Base-by-base conservation (phyloP, 2,329 filamentous ascomycete species). In the Biscogniauxia mediterranea region DNA sequence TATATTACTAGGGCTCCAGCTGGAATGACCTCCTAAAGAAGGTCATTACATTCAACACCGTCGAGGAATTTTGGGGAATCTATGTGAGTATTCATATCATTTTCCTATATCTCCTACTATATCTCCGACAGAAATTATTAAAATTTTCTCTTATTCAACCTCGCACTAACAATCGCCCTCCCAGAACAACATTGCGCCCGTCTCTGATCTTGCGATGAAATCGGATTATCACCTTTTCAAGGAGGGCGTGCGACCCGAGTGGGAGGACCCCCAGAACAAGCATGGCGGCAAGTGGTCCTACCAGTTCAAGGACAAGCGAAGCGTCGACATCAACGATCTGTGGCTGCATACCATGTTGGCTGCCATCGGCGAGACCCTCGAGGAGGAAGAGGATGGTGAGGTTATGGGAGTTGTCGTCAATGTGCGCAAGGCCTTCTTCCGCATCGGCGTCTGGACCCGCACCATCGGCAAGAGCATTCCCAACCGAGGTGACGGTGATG, bases 191-290 rank as follows among this genome's bases (percentile, higher is more conserved):
- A 97, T 99, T 77, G 92, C 94, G 56, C 90, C 93, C 52, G 94
- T 96, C 70, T 97, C 94, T 70, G 93, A 98, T 73, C 89, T 99
- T 52, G 92, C 93, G 52, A 88, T 96, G 75, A 99, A 99, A 83
- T 97, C 95, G 74, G 95, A 99, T 78, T 99, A 99, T 81, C 96
- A 99, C 76, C 90, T 99, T 52, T 99, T 99, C 90, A 99, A 99
- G 84, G 90, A 89, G 71, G 93, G 93, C 68, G 92, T 99, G 65
- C 92, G 95, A 66, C 95, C 95, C 42, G 96, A 99, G 80, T 99
- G 95, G 95, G 95, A 99, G 79, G 95, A 99, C 76, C 84, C 87
- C 25, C 93, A 98, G 82, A 99, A 99, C 84, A 99, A 98, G 86
- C 93, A 98, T 77, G 95, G 95, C 71, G 95, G 95, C 80, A 97